These are phyloP conservation scores for Hibiscus mutabilis DNA, from an alignment of 345 rosid species.

Conservation along the genomic window DNA sequence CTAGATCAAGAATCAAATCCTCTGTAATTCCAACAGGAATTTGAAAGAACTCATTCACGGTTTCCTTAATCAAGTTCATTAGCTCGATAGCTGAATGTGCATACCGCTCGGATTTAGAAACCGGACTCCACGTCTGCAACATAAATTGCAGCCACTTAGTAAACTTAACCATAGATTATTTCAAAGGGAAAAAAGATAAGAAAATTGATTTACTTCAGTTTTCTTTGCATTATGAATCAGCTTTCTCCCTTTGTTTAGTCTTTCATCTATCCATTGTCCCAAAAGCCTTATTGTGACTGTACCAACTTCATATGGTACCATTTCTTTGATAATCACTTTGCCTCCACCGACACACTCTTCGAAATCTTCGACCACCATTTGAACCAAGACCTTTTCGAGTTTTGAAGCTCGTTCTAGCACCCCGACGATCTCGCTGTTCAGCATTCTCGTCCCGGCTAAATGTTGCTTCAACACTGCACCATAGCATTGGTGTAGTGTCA, in stretches of 20 bases:
- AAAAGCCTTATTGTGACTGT: slow-evolving; percentile 43
- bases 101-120: slow-evolving; percentile 83
- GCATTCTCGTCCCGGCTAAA: slow-evolving; percentile 37
- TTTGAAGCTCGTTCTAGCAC: slow-evolving; percentile 71
- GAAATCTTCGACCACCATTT: slow-evolving; percentile 85
- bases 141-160: neutral
- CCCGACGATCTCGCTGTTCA: slow-evolving; percentile 50
- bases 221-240: slow-evolving; percentile 53
- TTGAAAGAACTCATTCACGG: slow-evolving; percentile 72
- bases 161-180: neutral
- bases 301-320: slow-evolving; percentile 84
- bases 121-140: slow-evolving; percentile 87
- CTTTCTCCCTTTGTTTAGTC: slow-evolving; percentile 37
- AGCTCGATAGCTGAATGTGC: slow-evolving; percentile 71
- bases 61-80: slow-evolving; percentile 54
- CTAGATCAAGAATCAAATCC: slow-evolving; percentile 65
- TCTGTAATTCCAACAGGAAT: slow-evolving; percentile 74
- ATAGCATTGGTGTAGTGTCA: slow-evolving; percentile 67
- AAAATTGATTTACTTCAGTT: slow-evolving; percentile 51
- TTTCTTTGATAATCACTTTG: slow-evolving; percentile 60
- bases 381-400: slow-evolving; percentile 76
- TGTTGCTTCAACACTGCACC: slow-evolving; percentile 70
- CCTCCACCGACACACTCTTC: slow-evolving; percentile 81
- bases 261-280: slow-evolving; percentile 62
- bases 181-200: neutral